Percentiles rank a stretch among this genome's conserved stretches.
These are phyloP conservation scores for Leccinum obscurum DNA, from an alignment of 768 basidiomycete genomes.

Conservation along the genomic window DNA sequence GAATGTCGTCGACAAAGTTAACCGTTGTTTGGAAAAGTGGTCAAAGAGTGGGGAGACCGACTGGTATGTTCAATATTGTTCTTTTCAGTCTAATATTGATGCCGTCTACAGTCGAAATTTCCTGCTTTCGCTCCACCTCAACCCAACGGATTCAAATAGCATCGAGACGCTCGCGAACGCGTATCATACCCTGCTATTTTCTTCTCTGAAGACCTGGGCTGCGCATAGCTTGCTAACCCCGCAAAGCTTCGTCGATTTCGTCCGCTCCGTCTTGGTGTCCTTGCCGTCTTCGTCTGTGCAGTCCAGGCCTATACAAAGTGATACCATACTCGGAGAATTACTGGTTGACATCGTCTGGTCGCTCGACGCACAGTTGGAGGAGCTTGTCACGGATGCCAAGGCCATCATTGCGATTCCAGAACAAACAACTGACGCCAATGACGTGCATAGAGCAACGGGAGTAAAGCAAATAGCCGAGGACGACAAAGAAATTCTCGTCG, in stretches of 20 bases:
- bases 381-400: conserved; percentile 59
- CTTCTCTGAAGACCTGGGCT: conserved; percentile 58
- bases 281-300: conserved; percentile 66
- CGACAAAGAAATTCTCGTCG: conserved; percentile 62
- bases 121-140: conserved; percentile 59
- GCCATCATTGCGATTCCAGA: conserved; percentile 36
- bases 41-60: conserved; percentile 57
- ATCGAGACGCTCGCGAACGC: conserved; percentile 60
- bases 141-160: conserved; percentile 51
- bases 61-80: conserved; percentile 46
- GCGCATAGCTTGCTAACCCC: conserved; percentile 47
- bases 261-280: conserved; percentile 56
- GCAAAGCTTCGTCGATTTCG: conserved; percentile 57
- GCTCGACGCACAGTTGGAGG: conserved; percentile 74
- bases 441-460: conserved; percentile 36
- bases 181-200: conserved; percentile 67
- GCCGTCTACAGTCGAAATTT: conserved; percentile 53
- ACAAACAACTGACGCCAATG: conserved; percentile 22
- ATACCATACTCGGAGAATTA: conserved; percentile 58
- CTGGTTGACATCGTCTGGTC: conserved; percentile 84
- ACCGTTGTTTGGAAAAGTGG: conserved; percentile 54
- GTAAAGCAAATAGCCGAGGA: conserved; percentile 55
- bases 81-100: conserved; percentile 16
- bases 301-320: conserved; percentile 39
- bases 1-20: conserved; percentile 60